Evolutionary conservation across 2,329 filamentous ascomycete genomes (phyloP), one percentile per base, ranked within the genome.

Genomic region (Teratosphaeria gauchensis): DNA sequence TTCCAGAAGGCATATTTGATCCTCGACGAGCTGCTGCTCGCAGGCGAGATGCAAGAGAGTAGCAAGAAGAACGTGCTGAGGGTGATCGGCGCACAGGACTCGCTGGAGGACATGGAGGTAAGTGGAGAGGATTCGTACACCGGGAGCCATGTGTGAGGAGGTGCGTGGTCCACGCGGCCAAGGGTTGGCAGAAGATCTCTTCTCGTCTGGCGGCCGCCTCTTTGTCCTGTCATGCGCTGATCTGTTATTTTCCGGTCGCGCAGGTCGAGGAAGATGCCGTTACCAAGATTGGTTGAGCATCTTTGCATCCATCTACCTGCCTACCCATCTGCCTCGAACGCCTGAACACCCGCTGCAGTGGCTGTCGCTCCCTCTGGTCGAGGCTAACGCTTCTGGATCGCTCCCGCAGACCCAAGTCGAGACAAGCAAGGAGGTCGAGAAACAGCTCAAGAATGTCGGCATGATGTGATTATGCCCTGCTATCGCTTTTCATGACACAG

Each of bases 1-100:
- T 99, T 99, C 75, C 95, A 96, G 68, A 99, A 99, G 77, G 94
- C 94, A 61, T 99, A 99, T 77, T 99, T 97, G 77, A 99, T 99
- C 67, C 84, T 99, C 53, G 94, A 99, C 73, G 94, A 99, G 78
- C 83, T 99, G 62, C 81, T 99, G 65, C 81, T 99, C 66, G 94
- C 94, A 5, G 94, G 94, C 61, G 94, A 99, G 76, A 85, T 99
- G 78, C 94, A 99, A 76, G 94, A 99, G 78, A 97, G 91, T 76
- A 97, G 92, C 76, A 99, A 97, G 80, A 99, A 99, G 85, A 97
- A 97, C 71, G 91, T 99, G 48, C 78, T 99, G 64, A 82, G 94
- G 63, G 96, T 92, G 71, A 99, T 99, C 72, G 89, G 90, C 59
- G 94, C 97, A 72, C 92, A 99, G 76, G 94, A 99, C 76, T 95